Conservation (phyloP, 23 red algal genomes). For the Gracilaria gracilis region DNA sequence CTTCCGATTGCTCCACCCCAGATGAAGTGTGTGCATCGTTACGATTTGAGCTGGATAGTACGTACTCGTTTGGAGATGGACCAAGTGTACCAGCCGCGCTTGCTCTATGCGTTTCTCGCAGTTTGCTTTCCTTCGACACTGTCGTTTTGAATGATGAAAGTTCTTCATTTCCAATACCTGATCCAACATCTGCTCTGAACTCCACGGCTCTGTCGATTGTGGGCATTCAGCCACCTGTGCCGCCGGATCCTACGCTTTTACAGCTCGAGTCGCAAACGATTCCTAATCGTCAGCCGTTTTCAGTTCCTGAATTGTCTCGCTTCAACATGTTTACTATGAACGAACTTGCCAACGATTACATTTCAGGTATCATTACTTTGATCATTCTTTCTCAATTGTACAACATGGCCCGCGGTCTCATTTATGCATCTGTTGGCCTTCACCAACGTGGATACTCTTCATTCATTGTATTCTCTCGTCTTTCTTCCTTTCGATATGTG, state of each 20-base stretch:
- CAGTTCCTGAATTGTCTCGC: background rate
- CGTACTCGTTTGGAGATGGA: background rate
- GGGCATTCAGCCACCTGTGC: background rate
- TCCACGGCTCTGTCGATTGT: background rate
- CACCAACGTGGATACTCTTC: background rate
- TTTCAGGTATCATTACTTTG: background rate
- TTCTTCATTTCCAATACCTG: background rate
- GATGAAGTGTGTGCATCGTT: background rate
- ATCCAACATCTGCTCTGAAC: background rate
- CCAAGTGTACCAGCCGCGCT: background rate
- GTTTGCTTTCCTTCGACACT: background rate
- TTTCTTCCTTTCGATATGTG: background rate
- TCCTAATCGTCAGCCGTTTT: background rate
- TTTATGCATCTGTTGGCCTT: background rate
- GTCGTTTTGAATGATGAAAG: background rate
- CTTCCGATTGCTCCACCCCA: background rate
- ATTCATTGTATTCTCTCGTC: background rate
- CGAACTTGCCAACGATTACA: background rate
- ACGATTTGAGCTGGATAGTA: background rate
- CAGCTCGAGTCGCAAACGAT: background rate
- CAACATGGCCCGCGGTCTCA: background rate
- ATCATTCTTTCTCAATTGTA: background rate
- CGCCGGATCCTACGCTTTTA: background rate
- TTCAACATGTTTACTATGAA: background rate
- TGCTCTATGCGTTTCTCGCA: background rate